These are phyloP conservation scores for Lachnellula arida DNA, from an alignment of 2,329 filamentous ascomycete species.

Conservation along the genomic window DNA sequence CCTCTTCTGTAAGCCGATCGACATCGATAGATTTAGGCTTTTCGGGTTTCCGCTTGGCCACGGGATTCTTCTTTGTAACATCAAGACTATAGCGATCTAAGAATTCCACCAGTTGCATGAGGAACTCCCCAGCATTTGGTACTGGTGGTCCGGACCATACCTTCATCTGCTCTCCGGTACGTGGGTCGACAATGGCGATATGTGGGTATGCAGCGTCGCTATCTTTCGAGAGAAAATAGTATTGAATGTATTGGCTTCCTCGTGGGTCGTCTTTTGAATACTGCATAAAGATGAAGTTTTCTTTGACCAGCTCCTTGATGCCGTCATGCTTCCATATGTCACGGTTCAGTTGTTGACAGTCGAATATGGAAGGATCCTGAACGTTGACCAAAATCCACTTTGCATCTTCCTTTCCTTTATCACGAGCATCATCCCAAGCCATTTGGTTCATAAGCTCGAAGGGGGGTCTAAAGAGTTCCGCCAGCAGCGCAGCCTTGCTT, in stretches of 20 bases:
- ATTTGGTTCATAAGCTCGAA: slow-evolving; percentile 81
- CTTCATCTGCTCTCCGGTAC: slow-evolving; percentile 96
- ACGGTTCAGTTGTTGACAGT: slow-evolving; percentile 88
- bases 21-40: slow-evolving; percentile 67
- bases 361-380: slow-evolving; percentile 88
- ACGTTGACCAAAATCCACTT: slow-evolving; percentile 97
- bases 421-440: slow-evolving; percentile 78
- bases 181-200: slow-evolving; percentile 90
- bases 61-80: slow-evolving; percentile 85
- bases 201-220: slow-evolving; percentile 90
- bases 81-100: slow-evolving; percentile 94
- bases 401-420: slow-evolving; percentile 78
- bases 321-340: slow-evolving; percentile 91
- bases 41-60: slow-evolving; percentile 72
- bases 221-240: slow-evolving; percentile 79
- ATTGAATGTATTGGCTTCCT: slow-evolving; percentile 77
- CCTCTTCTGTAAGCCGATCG: slow-evolving; percentile 89
- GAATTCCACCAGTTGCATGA: slow-evolving; percentile 90
- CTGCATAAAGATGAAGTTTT: slow-evolving; percentile 95
- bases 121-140: slow-evolving; percentile 71
- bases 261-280: slow-evolving; percentile 81
- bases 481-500: slow-evolving; percentile 71
- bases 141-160: slow-evolving; percentile 85
- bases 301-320: slow-evolving; percentile 73
- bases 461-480: slow-evolving; percentile 87